These are phyloP conservation scores for Phytopythium delawarense DNA, from an alignment of 352 stramenopile species.

Conservation along the genomic window DNA sequence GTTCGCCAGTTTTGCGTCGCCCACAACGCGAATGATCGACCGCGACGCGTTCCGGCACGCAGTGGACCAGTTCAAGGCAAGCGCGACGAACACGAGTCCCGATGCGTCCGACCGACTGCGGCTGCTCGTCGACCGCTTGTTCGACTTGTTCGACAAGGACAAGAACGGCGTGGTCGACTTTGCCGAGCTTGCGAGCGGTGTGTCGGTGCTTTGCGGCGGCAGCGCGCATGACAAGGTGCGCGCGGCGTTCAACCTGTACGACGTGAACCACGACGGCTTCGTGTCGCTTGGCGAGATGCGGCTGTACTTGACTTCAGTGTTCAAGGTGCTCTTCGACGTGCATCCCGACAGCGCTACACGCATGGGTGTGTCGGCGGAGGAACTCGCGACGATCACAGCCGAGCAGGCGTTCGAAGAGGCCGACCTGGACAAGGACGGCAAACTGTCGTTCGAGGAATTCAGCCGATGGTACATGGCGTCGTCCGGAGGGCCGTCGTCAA, in stretches of 20 bases:
- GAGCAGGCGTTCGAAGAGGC: constrained; percentile 81
- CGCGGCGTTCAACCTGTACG: constrained; percentile 84
- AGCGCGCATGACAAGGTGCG: constrained; percentile 68
- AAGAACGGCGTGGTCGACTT: constrained; percentile 78
- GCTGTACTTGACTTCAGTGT: constrained; percentile 79
- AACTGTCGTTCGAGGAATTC: constrained; percentile 83
- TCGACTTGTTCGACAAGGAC: constrained; percentile 81
- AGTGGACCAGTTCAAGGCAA: constrained; percentile 47
- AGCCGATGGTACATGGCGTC: constrained; percentile 56
- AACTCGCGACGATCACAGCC: constrained; percentile 68
- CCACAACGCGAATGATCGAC: constrained; percentile 59
- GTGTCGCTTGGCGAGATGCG: constrained; percentile 86
- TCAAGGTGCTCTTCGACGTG: constrained; percentile 85
- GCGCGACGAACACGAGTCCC: constrained; percentile 14
- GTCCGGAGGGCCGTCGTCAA: constrained; percentile 21
- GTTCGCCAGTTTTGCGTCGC: constrained; percentile 61
- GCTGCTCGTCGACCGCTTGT: constrained; percentile 71
- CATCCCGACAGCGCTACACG: constrained; percentile 52
- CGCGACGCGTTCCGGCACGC: constrained; percentile 58
- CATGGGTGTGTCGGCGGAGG: constrained; percentile 66
- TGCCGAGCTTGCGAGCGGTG: constrained; percentile 68
- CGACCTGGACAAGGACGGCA: constrained; percentile 70
- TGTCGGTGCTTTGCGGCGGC: constrained; percentile 77
- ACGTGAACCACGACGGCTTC: constrained; percentile 83
- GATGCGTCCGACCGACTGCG: constrained; percentile 39